Evolutionary conservation across 495 filamentous ascomycete species (phyloP).

Genomic region (Paragyromitra xinjiangensis): DNA sequence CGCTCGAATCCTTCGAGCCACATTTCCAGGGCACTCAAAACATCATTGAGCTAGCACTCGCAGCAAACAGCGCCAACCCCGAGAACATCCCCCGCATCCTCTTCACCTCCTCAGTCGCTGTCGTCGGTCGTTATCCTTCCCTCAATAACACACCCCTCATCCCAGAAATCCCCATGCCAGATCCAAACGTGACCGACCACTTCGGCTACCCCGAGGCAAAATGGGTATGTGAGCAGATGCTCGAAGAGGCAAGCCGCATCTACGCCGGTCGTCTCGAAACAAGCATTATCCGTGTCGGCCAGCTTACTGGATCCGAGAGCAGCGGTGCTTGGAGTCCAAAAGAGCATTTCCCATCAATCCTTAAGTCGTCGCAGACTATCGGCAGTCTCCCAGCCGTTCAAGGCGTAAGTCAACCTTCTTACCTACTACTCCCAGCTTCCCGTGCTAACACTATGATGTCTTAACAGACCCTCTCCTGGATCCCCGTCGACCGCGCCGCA

Average conservation of each 20-base stretch:
- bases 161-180: conserved; percentile 61
- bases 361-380: conserved; percentile 58
- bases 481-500: conserved; percentile 60
- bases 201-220: conserved; percentile 72
- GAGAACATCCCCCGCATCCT: conserved; percentile 60
- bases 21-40: conserved; percentile 62
- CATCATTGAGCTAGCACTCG: conserved; percentile 67
- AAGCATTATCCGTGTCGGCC: conserved; percentile 67
- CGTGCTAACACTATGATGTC: not conserved
- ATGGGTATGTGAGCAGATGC: conserved; percentile 68
- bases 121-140: conserved; percentile 58
- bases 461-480: conserved; percentile 59
- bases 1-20: conserved; percentile 62
- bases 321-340: conserved; percentile 67
- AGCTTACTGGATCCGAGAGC: conserved; percentile 66
- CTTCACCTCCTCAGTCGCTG: conserved; percentile 71
- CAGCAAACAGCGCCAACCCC: conserved; percentile 53
- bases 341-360: conserved; percentile 61
- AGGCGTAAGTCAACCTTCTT: conserved; percentile 57
- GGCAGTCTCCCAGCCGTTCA: conserved; percentile 59
- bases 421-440: not conserved
- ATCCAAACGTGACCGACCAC: conserved; percentile 55
- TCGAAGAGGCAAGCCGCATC: conserved; percentile 56
- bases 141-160: conserved; percentile 61
- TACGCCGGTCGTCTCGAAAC: conserved; percentile 57